phyloP scores from a whole-genome alignment of 2,329 filamentous ascomycete species.

The Claviceps quebecensis region DNA sequence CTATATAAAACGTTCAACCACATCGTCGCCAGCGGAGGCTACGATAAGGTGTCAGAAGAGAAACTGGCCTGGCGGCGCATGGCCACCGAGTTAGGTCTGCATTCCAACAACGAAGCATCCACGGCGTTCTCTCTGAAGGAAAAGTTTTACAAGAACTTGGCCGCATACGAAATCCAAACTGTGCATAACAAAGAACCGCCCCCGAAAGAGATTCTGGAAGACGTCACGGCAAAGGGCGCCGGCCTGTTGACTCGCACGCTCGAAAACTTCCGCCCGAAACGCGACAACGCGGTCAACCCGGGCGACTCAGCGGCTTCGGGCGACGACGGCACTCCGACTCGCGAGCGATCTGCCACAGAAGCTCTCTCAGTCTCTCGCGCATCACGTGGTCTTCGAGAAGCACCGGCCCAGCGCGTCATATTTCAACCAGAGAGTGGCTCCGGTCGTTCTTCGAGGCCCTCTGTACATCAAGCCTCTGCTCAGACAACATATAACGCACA shows the following conservation, averaged over 20 bases:
- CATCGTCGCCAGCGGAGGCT: constrained; percentile 65
- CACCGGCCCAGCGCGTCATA: constrained; percentile 70
- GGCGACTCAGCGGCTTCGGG: constrained; percentile 46
- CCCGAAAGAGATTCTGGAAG: constrained; percentile 76
- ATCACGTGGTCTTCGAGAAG: constrained; percentile 58
- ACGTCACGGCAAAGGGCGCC: constrained; percentile 74
- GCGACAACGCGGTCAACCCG: constrained; percentile 33
- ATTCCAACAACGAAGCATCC: constrained; percentile 62
- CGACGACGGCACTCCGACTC: constrained; percentile 43
- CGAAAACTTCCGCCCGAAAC: constrained; percentile 53
- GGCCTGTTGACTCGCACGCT: constrained; percentile 63
- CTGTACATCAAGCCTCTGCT: constrained; percentile 29
- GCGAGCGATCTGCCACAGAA: constrained; percentile 37
- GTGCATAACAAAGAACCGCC: constrained; percentile 70
- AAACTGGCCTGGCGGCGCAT: constrained; percentile 78
- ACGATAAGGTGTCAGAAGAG: constrained; percentile 70
- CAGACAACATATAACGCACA: constrained; percentile 15
- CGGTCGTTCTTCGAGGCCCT: constrained; percentile 47
- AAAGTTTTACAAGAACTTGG: constrained; percentile 79
- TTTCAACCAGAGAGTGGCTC: constrained; percentile 69
- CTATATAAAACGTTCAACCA: constrained; percentile 65
- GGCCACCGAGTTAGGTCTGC: constrained; percentile 61
- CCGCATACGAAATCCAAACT: constrained; percentile 72
- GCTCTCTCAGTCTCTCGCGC: constrained; percentile 41
- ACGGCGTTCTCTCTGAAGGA: constrained; percentile 77